Evolutionary conservation across 2,329 filamentous ascomycete genomes (phyloP).

Genomic region (Delphinella strobiligena): DNA sequence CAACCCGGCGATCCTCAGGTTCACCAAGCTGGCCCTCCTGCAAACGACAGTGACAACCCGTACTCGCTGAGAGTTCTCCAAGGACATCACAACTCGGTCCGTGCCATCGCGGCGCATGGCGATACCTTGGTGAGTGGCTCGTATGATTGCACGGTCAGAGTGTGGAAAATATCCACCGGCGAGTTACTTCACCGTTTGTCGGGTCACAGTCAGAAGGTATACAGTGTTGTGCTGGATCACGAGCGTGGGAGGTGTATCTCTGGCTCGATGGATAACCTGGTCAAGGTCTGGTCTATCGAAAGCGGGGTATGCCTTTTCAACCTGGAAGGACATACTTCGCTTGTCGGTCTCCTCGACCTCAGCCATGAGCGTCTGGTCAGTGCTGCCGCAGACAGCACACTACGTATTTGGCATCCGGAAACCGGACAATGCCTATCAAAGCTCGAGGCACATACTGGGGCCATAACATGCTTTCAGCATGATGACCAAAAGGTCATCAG

Average conservation of each 20-base stretch:
- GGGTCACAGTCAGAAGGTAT: constrained; percentile 87
- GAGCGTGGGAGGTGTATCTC: constrained; percentile 91
- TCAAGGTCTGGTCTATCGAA: constrained; percentile 94
- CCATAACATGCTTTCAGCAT: constrained; percentile 98
- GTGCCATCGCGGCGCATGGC: constrained; percentile 86
- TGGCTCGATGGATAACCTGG: constrained; percentile 94
- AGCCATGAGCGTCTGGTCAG: constrained; percentile 85
- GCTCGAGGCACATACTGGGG: constrained; percentile 85
- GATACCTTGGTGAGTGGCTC: constrained; percentile 96
- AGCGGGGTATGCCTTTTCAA: constrained; percentile 78
- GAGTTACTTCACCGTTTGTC: constrained; percentile 73
- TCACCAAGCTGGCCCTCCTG: constrained; percentile 65
- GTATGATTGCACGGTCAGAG: constrained; percentile 87
- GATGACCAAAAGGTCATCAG: constrained; percentile 94
- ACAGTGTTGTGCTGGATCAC: constrained; percentile 89
- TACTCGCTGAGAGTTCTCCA: constrained; percentile 83
- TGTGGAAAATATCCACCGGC: constrained; percentile 95
- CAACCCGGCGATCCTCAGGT: constrained; percentile 65
- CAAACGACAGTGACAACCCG: constrained; percentile 69
- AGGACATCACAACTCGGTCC: constrained; percentile 86
- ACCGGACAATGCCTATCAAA: constrained; percentile 82
- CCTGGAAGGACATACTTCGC: constrained; percentile 80
- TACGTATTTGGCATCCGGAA: constrained; percentile 95
- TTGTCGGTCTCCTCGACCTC: constrained; percentile 85
- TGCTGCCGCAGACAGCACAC: constrained; percentile 85